Conservation (phyloP, 2,329 filamentous ascomycete species). For the Chalara sp. region DNA sequence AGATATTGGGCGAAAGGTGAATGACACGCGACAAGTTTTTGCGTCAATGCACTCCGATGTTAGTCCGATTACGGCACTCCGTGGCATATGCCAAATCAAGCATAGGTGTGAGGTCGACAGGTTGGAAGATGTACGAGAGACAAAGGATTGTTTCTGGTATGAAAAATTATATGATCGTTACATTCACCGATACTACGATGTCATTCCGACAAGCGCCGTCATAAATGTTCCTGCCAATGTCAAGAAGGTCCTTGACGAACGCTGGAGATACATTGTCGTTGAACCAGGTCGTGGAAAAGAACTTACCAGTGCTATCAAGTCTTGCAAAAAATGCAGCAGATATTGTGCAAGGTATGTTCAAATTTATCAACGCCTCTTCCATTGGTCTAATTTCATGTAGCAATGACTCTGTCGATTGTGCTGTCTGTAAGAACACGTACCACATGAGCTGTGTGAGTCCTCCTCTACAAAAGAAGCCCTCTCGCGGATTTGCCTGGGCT, state of each 20-base stretch:
- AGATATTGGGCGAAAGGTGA: constrained; percentile 87
- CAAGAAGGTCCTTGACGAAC: constrained; percentile 90
- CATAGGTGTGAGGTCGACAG: constrained; percentile 82
- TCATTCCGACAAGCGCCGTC: constrained; percentile 84
- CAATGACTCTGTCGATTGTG: constrained; percentile 93
- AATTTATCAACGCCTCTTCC: neutral
- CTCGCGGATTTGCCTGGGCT: constrained; percentile 95
- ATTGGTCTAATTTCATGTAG: constrained; percentile 36
- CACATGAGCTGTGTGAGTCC: constrained; percentile 98
- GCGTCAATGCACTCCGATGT: constrained; percentile 98
- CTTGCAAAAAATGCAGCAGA: constrained; percentile 83
- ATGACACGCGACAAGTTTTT: constrained; percentile 86
- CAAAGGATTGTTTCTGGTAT: constrained; percentile 88
- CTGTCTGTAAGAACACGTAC: constrained; percentile 89
- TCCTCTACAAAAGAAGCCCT: constrained; percentile 89
- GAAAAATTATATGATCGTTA: constrained; percentile 97
- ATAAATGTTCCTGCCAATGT: constrained; percentile 95
- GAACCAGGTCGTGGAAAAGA: constrained; percentile 93
- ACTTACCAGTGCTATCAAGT: constrained; percentile 90
- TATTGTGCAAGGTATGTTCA: constrained; percentile 81
- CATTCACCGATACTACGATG: constrained; percentile 96
- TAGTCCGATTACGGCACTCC: constrained; percentile 83
- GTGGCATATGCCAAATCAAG: constrained; percentile 86
- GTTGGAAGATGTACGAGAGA: constrained; percentile 77
- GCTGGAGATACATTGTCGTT: constrained; percentile 94